Evolutionary conservation across 371 early-diverging fungal genomes (phyloP).

Genomic region (Mortierella sp.): DNA sequence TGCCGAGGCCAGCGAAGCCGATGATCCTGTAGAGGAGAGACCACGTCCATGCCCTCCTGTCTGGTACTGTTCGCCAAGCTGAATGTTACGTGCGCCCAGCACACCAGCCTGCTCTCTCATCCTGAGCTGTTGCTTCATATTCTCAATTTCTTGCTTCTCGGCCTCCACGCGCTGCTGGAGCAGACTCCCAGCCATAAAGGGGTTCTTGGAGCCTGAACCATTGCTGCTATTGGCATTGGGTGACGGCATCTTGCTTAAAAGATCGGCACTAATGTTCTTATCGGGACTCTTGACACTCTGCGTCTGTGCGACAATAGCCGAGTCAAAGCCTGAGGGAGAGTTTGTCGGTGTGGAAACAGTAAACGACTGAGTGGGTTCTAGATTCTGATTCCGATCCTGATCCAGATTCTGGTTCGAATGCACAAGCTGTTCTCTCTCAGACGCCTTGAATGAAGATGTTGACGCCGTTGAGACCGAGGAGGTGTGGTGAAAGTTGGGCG

Average conservation of each 20-base stretch:
- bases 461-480: too few relatives aligned
- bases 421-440: not conserved
- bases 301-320: not conserved
- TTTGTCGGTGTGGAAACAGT: not conserved
- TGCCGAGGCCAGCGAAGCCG: slow-evolving; percentile 11
- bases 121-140: slow-evolving; percentile 40
- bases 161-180: slow-evolving; percentile 50
- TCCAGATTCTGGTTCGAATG: not conserved
- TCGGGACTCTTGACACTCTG: not conserved
- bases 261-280: not conserved
- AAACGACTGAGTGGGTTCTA: too few relatives aligned
- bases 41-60: slow-evolving; percentile 20
- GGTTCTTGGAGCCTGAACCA: slow-evolving; percentile 12
- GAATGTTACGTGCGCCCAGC: slow-evolving; percentile 18
- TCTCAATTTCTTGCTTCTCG: slow-evolving; percentile 49
- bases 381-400: too few relatives aligned
- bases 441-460: too few relatives aligned
- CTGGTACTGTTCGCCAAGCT: not conserved
- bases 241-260: too few relatives aligned
- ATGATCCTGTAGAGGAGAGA: slow-evolving; percentile 10
- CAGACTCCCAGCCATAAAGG: slow-evolving; percentile 45
- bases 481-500: too few relatives aligned
- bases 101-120: slow-evolving; percentile 49
- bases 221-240: not conserved
- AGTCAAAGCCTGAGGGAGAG: not conserved